phyloP scores from a whole-genome alignment of 176 grass and related monocot species.

The Melocanna baccifera region DNA sequence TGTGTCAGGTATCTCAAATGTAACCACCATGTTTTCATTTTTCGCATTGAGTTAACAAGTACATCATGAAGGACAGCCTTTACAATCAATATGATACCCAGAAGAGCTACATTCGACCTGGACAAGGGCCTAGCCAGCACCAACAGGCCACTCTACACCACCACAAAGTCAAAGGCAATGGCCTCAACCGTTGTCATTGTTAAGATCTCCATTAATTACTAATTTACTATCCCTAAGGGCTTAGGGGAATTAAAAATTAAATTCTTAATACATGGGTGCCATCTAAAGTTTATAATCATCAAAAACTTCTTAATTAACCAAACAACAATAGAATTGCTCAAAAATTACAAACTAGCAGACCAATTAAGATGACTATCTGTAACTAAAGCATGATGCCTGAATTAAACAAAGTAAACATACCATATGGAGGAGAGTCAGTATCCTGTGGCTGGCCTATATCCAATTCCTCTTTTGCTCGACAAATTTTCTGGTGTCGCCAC shows the following conservation, averaged over 20 bases:
- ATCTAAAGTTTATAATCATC: not conserved
- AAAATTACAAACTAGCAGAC: not conserved
- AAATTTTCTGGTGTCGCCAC: slow-evolving; percentile 57
- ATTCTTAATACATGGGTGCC: not conserved
- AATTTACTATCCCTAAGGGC: not conserved
- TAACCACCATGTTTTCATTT: not conserved
- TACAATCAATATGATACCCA: slow-evolving; percentile 8
- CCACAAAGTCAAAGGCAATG: not conserved
- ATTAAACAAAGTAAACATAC: slow-evolving; percentile 24
- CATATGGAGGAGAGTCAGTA: not conserved
- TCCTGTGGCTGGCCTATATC: slow-evolving; percentile 16
- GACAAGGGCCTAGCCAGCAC: not conserved
- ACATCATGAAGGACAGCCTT: not conserved
- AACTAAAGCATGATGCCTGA: not conserved
- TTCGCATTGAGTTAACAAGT: slow-evolving; percentile 12
- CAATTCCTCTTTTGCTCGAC: slow-evolving; percentile 35
- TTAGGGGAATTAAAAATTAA: not conserved
- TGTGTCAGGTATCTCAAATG: not conserved
- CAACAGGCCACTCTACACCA: not conserved
- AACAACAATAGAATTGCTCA: not conserved
- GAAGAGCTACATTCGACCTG: not conserved
- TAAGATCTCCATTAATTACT: not conserved
- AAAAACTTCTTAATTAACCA: not conserved
- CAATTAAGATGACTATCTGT: not conserved
- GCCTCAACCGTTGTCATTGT: not conserved